Percentiles rank a stretch among this genome's conserved stretches.
Conservation (phyloP, 306 rosid species). For the Calophaca sinica region DNA sequence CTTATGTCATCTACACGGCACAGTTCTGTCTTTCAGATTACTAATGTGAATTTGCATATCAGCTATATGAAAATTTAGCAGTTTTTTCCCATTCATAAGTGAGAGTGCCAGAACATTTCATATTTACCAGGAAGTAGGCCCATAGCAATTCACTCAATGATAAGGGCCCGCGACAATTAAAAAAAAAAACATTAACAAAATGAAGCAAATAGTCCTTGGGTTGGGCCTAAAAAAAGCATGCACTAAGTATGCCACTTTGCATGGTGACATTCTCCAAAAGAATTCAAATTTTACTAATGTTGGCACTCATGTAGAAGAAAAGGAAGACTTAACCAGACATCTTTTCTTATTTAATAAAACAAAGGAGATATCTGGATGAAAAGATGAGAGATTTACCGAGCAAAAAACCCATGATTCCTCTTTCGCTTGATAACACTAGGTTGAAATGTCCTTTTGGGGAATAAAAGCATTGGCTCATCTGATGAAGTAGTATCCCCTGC, state of each 20-base stretch:
- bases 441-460: conserved; percentile 88
- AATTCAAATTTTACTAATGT: conserved; percentile 4
- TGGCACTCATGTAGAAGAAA: conserved; percentile 12
- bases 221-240: conserved; percentile 16
- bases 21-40: conserved; percentile 38
- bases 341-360: conserved; percentile 22
- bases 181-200: conserved; percentile 9
- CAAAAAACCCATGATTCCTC: conserved; percentile 93
- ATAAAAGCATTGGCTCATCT: conserved; percentile 78
- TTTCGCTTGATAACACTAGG: conserved; percentile 83
- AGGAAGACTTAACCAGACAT: not conserved
- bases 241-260: conserved; percentile 28
- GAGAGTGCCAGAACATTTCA: conserved; percentile 10
- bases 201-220: conserved; percentile 8
- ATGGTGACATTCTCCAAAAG: conserved; percentile 18
- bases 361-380: not conserved
- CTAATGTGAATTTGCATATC: conserved; percentile 26
- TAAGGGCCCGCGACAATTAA: not conserved
- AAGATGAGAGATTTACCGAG: conserved; percentile 64
- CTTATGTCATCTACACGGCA: conserved; percentile 4
- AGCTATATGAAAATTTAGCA: conserved; percentile 19
- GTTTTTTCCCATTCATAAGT: not conserved
- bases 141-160: conserved; percentile 19
- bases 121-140: not conserved
- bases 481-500: conserved; percentile 67